A percentile compares a stretch with the other conserved stretches of the same genome.
Evolutionary conservation across 1,284 basidiomycete species (phyloP).

Genomic region (Bondarzewia mesenterica): DNA sequence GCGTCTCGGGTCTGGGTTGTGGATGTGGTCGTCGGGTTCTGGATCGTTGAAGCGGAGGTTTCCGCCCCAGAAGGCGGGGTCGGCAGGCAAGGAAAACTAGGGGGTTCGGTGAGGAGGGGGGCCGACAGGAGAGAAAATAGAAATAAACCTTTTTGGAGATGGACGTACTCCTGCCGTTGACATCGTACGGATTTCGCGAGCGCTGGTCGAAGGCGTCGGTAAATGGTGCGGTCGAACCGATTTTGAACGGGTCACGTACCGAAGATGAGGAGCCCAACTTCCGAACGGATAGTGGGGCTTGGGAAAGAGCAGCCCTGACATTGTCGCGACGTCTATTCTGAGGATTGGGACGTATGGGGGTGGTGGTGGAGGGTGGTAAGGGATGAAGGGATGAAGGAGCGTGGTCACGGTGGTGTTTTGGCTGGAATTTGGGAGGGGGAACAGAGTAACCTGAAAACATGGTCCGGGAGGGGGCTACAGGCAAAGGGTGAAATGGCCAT

Average conservation of each 20-base stretch:
- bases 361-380: neutral
- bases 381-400: neutral
- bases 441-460: too few species aligned
- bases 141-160: neutral
- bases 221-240: neutral
- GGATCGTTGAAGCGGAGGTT: slow-evolving; percentile 46
- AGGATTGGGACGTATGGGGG: neutral
- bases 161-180: slow-evolving; percentile 4
- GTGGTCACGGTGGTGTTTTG: neutral
- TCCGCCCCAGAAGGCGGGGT: slow-evolving; percentile 61
- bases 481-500: too few species aligned
- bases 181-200: slow-evolving; percentile 27
- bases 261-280: neutral
- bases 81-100: slow-evolving; percentile 65
- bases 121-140: neutral
- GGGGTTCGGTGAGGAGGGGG: neutral
- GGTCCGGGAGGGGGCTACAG: too few species aligned
- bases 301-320: neutral
- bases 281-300: neutral
- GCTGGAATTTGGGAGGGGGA: too few species aligned
- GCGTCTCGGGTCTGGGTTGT: slow-evolving; percentile 67
- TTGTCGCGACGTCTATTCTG: neutral
- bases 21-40: slow-evolving; percentile 66
- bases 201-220: slow-evolving; percentile 24
- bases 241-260: neutral